Evolutionary conservation across 176 grass and related monocot species (phyloP).

Genomic region (Phoenix roebelenii): DNA sequence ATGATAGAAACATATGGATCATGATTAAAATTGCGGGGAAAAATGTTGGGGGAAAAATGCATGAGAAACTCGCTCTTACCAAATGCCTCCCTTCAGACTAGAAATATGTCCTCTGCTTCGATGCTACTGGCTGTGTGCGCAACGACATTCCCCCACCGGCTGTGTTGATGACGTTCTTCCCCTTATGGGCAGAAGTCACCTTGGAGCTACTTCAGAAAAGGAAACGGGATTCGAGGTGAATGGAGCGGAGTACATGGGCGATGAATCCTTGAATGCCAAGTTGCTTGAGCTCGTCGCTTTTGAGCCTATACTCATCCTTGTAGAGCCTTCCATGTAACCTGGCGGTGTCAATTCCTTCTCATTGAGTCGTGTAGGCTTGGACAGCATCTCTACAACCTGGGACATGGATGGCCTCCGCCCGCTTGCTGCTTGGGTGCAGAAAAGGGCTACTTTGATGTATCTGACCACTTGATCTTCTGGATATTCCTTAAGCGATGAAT

Average conservation of each 20-base stretch:
- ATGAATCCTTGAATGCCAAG: conserved; percentile 22
- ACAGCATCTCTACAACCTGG: conserved; percentile 78
- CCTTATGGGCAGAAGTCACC: conserved; percentile 24
- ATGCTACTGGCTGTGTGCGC: conserved; percentile 10
- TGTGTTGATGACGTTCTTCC: conserved; percentile 31
- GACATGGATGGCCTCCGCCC: conserved; percentile 50
- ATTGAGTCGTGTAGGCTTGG: conserved; percentile 55
- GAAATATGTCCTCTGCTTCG: too few relatives aligned
- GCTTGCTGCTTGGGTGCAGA: conserved; percentile 69
- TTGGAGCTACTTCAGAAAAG: conserved; percentile 35
- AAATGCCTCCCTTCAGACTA: too few relatives aligned
- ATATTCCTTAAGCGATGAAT: conserved; percentile 34
- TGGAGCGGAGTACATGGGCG: conserved; percentile 8
- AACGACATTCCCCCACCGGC: conserved; percentile 12
- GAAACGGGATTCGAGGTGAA: conserved; percentile 29
- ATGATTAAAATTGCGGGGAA: too few relatives aligned
- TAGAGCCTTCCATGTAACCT: conserved; percentile 50
- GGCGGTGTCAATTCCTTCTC: conserved; percentile 67
- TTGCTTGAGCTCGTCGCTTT: conserved; percentile 34
- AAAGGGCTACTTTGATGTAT: conserved; percentile 80
- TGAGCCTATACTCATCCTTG: neutral
- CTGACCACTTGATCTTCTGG: conserved; percentile 61
- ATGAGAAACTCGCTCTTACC: too few relatives aligned
- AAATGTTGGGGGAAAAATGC: too few relatives aligned
- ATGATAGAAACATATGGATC: too few relatives aligned